Evolutionary conservation across 1,284 basidiomycete genomes (phyloP).

Genomic region (Pseudozyma pruni): DNA sequence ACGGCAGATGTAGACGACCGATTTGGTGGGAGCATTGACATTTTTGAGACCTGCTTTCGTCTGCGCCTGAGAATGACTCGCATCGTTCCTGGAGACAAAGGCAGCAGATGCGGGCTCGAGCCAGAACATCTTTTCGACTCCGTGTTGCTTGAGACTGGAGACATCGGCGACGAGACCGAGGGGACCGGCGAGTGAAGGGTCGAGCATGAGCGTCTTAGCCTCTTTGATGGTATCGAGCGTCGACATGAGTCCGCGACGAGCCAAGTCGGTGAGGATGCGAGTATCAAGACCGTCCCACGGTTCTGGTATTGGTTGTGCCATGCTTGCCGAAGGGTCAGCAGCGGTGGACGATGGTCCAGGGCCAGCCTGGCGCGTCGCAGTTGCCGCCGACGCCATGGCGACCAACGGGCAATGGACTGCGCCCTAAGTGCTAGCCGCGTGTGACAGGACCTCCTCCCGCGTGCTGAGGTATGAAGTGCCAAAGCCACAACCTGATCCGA

Average conservation of each 20-base stretch:
- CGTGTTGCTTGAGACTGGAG: conserved; percentile 91
- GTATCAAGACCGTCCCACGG: conserved; percentile 52
- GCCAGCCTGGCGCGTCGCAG: conserved; percentile 25
- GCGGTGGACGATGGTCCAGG: conserved; percentile 1
- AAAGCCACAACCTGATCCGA: not conserved
- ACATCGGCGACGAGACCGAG: conserved; percentile 93
- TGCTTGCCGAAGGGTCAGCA: conserved; percentile 12
- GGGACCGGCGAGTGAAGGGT: conserved; percentile 86
- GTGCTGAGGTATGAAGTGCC: not conserved
- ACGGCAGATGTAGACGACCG: conserved; percentile 91
- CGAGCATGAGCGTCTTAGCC: conserved; percentile 91
- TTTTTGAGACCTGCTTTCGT: conserved; percentile 33
- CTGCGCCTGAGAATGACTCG: conserved; percentile 13
- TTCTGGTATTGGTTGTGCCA: conserved; percentile 18
- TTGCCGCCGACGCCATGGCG: conserved; percentile 30
- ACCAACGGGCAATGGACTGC: not conserved
- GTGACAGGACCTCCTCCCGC: conserved; percentile 20
- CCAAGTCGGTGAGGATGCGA: conserved; percentile 41
- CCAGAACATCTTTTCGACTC: conserved; percentile 99
- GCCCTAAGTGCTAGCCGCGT: too few species aligned
- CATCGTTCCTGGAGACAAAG: conserved; percentile 37
- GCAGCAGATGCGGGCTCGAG: conserved; percentile 73
- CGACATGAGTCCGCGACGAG: conserved; percentile 45
- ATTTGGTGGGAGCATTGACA: conserved; percentile 80
- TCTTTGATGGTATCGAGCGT: conserved; percentile 57